Conservation (phyloP, 169 alveolate species). For the Plasmodium ovale region DNA sequence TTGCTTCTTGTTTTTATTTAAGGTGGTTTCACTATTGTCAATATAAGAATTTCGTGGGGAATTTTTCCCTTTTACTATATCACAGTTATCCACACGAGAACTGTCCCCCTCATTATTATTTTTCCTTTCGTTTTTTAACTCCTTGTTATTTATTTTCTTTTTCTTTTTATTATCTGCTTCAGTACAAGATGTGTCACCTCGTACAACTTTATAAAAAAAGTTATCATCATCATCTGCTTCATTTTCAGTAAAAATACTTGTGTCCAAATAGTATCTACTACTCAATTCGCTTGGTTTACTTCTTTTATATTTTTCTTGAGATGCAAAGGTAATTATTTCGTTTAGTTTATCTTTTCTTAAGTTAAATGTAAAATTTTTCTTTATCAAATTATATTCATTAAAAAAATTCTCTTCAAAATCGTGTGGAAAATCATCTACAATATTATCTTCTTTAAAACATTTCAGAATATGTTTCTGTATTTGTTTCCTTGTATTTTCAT, state of each 20-base stretch:
- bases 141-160: background rate
- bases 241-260: slow-evolving; percentile 6
- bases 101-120: background rate
- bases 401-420: background rate
- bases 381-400: background rate
- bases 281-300: slow-evolving; percentile 15
- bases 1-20: background rate
- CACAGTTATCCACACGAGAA: background rate
- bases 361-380: slow-evolving; percentile 1
- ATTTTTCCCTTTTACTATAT: background rate
- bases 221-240: background rate
- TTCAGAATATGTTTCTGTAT: slow-evolving; percentile 37
- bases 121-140: background rate
- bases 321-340: slow-evolving; percentile 4
- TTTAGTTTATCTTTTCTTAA: slow-evolving; percentile 61
- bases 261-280: slow-evolving; percentile 47
- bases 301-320: slow-evolving; percentile 36
- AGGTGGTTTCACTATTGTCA: background rate
- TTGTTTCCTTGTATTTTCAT: slow-evolving; percentile 47
- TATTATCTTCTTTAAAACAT: slow-evolving; percentile 46
- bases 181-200: background rate
- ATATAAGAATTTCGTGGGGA: background rate
- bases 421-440: slow-evolving; percentile 6
- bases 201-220: slow-evolving; percentile 23
- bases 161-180: background rate